Base-by-base conservation (phyloP, 2,329 filamentous ascomycete species). In the Aureobasidium sp. region DNA sequence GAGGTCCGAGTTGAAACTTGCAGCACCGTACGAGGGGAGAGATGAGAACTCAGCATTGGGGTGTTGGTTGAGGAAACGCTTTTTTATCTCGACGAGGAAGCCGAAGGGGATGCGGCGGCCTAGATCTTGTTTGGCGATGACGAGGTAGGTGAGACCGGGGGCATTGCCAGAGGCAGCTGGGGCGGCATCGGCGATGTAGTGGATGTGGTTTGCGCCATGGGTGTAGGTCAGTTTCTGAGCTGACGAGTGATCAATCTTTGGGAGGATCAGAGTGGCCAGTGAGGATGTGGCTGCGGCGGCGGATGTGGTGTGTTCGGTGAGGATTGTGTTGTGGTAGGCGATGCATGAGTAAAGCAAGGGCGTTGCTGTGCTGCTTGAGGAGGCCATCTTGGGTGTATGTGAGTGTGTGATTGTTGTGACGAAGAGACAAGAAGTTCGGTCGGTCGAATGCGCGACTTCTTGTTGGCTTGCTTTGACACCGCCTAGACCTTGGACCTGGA, bases 371-470 rank as follows among this genome's bases (percentile, higher is more conserved):
- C 70, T 59, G 31, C 75, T 76, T 38, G 76, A 74, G 66, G 77
- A 77, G 13, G 76, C 76, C 76, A 78, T 78, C 55, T 23, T 73
- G 55, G 40, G 15, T 33, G 59, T 62, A 77, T 93, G 97, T n/a
- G n/a, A n/a, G n/a, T n/a, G n/a, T n/a, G 84, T 97, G 98, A 94
- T 96, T 96, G 45, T 88, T 81, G 93, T 93, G 75, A 98, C 97
- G 90, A 95, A 96, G 86, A 87, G 94, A 75, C 91, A 96, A 79
- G 93, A 90, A 36, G 33, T 36, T 36, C n/a, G n/a, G n/a, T n/a
- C n/a, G 78, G 95, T 97, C 76, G 95, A 36, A 36, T 36, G n/a
- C n/a, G n/a, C n/a, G n/a, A n/a, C n/a, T n/a, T n/a, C n/a, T n/a
- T n/a, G n/a, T n/a, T n/a, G n/a, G n/a, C n/a, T n/a, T n/a, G n/a